Conservation (phyloP, 495 filamentous ascomycete genomes). For the Talaromyces liani region DNA sequence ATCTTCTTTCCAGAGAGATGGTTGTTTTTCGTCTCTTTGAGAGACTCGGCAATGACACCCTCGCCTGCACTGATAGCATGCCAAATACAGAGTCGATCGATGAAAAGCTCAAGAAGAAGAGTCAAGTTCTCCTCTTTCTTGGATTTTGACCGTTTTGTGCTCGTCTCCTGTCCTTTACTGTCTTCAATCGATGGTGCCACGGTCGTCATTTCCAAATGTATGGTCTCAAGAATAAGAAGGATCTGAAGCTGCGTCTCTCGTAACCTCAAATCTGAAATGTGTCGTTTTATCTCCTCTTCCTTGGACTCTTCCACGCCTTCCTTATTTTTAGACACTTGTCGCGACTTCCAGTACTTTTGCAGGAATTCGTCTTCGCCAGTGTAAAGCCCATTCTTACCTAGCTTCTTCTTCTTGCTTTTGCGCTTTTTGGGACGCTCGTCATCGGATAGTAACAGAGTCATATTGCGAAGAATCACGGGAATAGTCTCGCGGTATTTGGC, state of each 20-base stretch:
- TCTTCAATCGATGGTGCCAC: constrained; percentile 19
- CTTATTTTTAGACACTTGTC: constrained; percentile 29
- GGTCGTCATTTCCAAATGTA: constrained; percentile 58
- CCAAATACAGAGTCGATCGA: constrained; percentile 94
- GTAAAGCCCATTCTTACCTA: constrained; percentile 73
- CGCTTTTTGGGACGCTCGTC: constrained; percentile 48
- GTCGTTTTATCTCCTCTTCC: constrained; percentile 47
- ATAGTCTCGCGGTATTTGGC: constrained; percentile 80
- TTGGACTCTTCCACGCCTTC: constrained; percentile 33
- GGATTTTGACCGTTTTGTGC: constrained; percentile 30
- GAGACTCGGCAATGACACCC: constrained; percentile 23
- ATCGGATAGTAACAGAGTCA: constrained; percentile 56
- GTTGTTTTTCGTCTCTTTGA: constrained; percentile 22
- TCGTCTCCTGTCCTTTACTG: constrained; percentile 21
- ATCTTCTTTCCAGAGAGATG: constrained; percentile 34
- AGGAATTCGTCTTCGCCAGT: constrained; percentile 68
- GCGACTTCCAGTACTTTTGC: constrained; percentile 67
- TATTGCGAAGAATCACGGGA: constrained; percentile 56
- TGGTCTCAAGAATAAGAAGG: constrained; percentile 80
- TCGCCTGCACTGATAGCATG: constrained; percentile 63
- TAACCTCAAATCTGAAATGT: constrained; percentile 57
- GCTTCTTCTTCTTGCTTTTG: constrained; percentile 61
- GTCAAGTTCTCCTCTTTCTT: constrained; percentile 52
- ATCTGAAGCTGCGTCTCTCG: constrained; percentile 86
- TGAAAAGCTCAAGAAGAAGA: constrained; percentile 69